These are phyloP conservation scores for Suillus clintonianus DNA, from an alignment of 768 basidiomycete species.

Conservation along the genomic window DNA sequence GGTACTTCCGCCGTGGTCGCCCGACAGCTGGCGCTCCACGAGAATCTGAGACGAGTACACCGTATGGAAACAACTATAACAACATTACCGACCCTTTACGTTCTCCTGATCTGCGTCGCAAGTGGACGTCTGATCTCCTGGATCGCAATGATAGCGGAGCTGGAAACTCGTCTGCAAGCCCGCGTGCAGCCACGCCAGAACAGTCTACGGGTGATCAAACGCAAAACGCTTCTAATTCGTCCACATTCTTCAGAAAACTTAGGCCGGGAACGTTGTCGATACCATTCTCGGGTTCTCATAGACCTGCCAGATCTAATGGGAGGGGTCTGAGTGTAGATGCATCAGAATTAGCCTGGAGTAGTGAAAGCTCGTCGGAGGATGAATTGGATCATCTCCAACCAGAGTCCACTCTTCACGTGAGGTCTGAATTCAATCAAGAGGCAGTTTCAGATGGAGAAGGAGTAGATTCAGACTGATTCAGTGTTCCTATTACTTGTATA, in stretches of 20 bases:
- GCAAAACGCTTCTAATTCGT: conserved; percentile 19
- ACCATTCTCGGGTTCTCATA: conserved; percentile 33
- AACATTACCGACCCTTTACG: conserved; percentile 39
- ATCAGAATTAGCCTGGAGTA: conserved; percentile 52
- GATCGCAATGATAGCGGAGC: conserved; percentile 24
- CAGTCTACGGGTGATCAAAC: conserved; percentile 7
- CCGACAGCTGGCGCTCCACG: conserved; percentile 23
- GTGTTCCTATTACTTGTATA: neutral
- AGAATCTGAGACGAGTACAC: conserved; percentile 36
- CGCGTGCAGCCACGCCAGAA: conserved; percentile 12
- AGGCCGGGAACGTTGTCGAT: conserved; percentile 45
- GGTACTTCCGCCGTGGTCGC: conserved; percentile 56
- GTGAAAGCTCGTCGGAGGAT: conserved; percentile 60
- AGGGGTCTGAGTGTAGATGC: conserved; percentile 30
- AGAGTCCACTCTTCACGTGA: conserved; percentile 9
- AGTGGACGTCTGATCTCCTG: conserved; percentile 48
- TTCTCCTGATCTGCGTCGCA: conserved; percentile 45
- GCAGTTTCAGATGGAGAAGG: conserved; percentile 22
- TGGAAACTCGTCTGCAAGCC: conserved; percentile 10
- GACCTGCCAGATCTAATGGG: conserved; percentile 18
- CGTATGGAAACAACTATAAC: conserved; percentile 28
- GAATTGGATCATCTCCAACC: conserved; percentile 24
- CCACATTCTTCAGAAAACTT: conserved; percentile 44
- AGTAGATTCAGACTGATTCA: conserved; percentile 21
- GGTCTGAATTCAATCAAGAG: conserved; percentile 10